Percentiles rank a stretch among this genome's conserved stretches.
Evolutionary conservation across 2,329 filamentous ascomycete genomes (phyloP).

Genomic region (Talaromyces marneffei): DNA sequence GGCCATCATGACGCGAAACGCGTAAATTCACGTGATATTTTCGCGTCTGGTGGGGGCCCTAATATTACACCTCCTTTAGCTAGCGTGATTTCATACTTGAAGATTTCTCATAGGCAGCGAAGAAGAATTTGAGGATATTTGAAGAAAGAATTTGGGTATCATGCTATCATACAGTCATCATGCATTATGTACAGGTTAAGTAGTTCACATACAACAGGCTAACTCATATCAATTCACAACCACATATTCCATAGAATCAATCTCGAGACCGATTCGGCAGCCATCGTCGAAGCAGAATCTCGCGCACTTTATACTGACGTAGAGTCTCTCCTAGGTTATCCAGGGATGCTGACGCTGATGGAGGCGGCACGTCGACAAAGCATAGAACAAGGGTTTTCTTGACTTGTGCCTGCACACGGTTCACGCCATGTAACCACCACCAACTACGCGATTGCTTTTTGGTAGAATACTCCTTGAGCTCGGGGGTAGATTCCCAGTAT

Average conservation of each 20-base stretch:
- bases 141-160: constrained; percentile 8
- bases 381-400: constrained; percentile 82
- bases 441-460: constrained; percentile 39
- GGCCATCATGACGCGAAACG: constrained; percentile 13
- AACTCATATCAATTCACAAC: background rate
- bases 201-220: background rate
- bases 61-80: background rate
- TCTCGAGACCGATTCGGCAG: constrained; percentile 70
- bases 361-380: constrained; percentile 84
- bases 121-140: background rate
- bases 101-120: background rate
- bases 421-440: constrained; percentile 70
- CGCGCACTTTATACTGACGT: constrained; percentile 67
- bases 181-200: background rate
- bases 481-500: constrained; percentile 57
- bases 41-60: background rate
- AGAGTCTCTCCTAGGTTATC: constrained; percentile 59
- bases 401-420: constrained; percentile 82
- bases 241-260: constrained; percentile 33
- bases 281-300: constrained; percentile 79
- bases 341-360: constrained; percentile 41
- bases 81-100: constrained; percentile 1
- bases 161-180: constrained; percentile 13
- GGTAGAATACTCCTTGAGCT: constrained; percentile 48
- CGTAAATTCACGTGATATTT: constrained; percentile 12